Conservation (phyloP, 2,329 filamentous ascomycete genomes). For the Claviceps cyperi region DNA sequence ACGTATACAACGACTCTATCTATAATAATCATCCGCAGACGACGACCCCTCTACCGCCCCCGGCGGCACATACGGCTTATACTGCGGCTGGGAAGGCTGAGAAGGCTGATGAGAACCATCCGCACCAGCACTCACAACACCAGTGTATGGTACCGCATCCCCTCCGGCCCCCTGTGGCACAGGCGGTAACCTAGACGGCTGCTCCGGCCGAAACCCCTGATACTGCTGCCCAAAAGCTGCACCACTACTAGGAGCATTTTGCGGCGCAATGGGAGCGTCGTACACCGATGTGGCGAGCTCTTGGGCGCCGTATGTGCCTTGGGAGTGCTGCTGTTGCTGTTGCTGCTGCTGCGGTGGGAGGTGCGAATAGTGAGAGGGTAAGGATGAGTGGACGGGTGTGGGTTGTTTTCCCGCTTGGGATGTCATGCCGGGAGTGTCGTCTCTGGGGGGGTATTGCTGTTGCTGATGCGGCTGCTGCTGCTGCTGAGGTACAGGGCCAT, state of each 20-base stretch:
- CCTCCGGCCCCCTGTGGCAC: background rate
- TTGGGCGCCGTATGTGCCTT: conserved; percentile 59
- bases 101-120: conserved; percentile 8
- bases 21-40: conserved; percentile 41
- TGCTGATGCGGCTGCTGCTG: too few relatives aligned
- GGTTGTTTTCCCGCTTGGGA: too few relatives aligned
- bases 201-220: conserved; percentile 15
- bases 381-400: conserved; percentile 28
- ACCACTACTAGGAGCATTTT: conserved; percentile 24
- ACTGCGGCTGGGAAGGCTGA: conserved; percentile 27
- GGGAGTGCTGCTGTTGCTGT: conserved; percentile 33
- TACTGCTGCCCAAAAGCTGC: conserved; percentile 20
- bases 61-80: conserved; percentile 45
- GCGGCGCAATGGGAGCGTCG: conserved; percentile 52
- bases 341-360: conserved; percentile 30
- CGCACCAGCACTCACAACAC: background rate
- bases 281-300: conserved; percentile 67
- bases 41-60: conserved; percentile 34
- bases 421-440: conserved; percentile 33
- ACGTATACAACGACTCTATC: conserved; percentile 17
- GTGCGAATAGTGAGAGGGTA: conserved; percentile 29
- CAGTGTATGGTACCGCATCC: background rate
- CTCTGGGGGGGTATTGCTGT: conserved; percentile 33
- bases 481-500: conserved; percentile 19
- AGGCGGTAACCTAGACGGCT: background rate